Percentiles rank a stretch among this genome's conserved stretches.
Evolutionary conservation across 1,139 yeast genomes (phyloP).

Genomic region (Debaryomycetaceae sp.): DNA sequence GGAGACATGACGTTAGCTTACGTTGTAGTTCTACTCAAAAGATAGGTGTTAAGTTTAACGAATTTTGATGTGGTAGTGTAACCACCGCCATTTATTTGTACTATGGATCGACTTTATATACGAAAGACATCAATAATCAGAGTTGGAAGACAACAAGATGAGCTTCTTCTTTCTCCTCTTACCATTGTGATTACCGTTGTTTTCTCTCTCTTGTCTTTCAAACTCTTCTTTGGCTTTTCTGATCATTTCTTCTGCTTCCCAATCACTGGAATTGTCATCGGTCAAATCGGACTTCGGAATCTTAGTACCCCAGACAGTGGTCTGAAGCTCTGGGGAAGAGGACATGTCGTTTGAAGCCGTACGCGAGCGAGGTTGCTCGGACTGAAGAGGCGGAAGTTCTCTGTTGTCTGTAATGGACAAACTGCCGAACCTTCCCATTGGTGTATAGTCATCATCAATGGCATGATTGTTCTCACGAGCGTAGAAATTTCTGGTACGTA

Average conservation of each 20-base stretch:
- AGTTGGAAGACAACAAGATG: slow-evolving; percentile 19
- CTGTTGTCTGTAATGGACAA: slow-evolving; percentile 31
- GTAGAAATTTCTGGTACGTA: slow-evolving; percentile 53
- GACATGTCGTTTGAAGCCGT: slow-evolving; percentile 8
- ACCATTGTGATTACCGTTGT: slow-evolving; percentile 21
- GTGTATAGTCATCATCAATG: slow-evolving; percentile 9
- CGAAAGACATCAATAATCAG: slow-evolving; percentile 7
- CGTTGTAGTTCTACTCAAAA: background rate
- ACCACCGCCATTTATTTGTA: background rate
- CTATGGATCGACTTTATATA: no score
- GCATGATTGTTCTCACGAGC: slow-evolving; percentile 49
- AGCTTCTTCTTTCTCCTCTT: slow-evolving; percentile 42
- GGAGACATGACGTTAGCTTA: slow-evolving; percentile 14
- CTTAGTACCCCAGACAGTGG: slow-evolving; percentile 63
- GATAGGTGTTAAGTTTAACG: background rate
- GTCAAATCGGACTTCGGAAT: slow-evolving; percentile 41
- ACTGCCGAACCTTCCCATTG: slow-evolving; percentile 23
- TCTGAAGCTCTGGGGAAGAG: slow-evolving; percentile 14
- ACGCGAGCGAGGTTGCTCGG: slow-evolving; percentile 7
- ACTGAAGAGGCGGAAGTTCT: slow-evolving; percentile 21
- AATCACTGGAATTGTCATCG: slow-evolving; percentile 32
- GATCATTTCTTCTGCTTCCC: slow-evolving; percentile 50
- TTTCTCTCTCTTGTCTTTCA: slow-evolving; percentile 23
- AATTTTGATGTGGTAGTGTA: background rate
- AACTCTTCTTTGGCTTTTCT: slow-evolving; percentile 49